Percentiles rank a stretch among this genome's conserved stretches.
These are phyloP conservation scores for Corymbia citriodora DNA, from an alignment of 441 rosid species.

Conservation along the genomic window DNA sequence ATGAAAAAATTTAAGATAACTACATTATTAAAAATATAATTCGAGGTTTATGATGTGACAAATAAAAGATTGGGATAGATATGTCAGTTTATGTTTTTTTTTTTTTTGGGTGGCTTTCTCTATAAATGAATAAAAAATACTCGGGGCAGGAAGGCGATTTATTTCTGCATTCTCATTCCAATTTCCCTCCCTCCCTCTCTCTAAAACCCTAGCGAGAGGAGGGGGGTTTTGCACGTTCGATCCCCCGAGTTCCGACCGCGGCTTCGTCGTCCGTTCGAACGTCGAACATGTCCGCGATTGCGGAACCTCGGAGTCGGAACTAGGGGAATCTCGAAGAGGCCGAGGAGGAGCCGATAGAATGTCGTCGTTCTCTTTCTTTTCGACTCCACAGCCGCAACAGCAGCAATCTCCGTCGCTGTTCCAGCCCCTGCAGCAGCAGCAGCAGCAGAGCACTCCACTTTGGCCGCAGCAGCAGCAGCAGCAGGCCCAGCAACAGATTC, in stretches of 20 bases:
- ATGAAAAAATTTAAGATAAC: too few species aligned
- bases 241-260: neutral
- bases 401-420: conserved; percentile 50
- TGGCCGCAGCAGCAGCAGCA: conserved; percentile 26
- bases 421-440: conserved; percentile 24
- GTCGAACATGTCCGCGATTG: neutral
- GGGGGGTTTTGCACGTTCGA: neutral
- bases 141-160: neutral
- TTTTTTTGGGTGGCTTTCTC: neutral
- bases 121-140: too few species aligned
- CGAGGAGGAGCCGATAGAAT: conserved; percentile 16
- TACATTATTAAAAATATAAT: too few species aligned
- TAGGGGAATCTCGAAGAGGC: neutral
- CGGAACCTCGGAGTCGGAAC: neutral
- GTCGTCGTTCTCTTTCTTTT: conserved; percentile 55
- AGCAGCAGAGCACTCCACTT: conserved; percentile 3
- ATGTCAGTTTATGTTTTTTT: too few species aligned
- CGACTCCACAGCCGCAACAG: conserved; percentile 62
- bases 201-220: neutral
- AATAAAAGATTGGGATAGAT: rapidly evolving
- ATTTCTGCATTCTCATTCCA: neutral
- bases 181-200: neutral
- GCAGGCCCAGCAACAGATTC: conserved; percentile 14
- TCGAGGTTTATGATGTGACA: neutral
- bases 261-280: neutral